Evolutionary conservation across 75 land plant genomes (phyloP).

Genomic region (Selaginella tamariscina): DNA sequence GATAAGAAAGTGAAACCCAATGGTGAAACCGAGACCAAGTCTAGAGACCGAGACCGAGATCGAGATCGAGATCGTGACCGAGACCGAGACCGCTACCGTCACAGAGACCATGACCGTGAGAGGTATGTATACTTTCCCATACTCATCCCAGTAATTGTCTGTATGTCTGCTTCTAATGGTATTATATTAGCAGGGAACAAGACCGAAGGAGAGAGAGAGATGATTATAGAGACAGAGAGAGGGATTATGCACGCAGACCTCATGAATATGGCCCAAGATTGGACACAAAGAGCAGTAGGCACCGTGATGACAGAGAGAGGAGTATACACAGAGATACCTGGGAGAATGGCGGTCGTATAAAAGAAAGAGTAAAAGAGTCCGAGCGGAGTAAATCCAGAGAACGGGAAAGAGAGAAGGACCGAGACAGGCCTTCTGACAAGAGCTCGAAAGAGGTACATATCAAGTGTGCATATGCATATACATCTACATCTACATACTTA

Average conservation of each 20-base stretch:
- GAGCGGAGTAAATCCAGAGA: background rate
- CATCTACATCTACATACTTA: too few species aligned
- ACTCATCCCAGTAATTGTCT: too few species aligned
- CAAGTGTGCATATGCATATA: too few species aligned
- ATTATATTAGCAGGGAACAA: too few species aligned
- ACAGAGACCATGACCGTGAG: background rate
- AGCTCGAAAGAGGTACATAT: background rate
- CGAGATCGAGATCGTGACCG: background rate
- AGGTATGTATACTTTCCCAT: too few species aligned
- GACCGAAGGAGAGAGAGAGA: constrained; percentile 6
- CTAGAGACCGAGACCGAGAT: background rate
- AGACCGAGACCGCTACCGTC: background rate
- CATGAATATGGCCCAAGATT: background rate
- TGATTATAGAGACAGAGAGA: background rate
- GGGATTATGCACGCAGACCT: background rate
- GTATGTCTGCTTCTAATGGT: too few species aligned
- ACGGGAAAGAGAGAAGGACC: background rate
- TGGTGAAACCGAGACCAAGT: background rate
- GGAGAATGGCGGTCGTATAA: background rate
- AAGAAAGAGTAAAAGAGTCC: background rate
- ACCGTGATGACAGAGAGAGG: background rate
- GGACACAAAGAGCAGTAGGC: background rate
- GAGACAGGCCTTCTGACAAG: background rate
- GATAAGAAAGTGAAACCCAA: background rate
- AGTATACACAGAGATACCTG: background rate